Evolutionary conservation across 2,329 filamentous ascomycete genomes (phyloP), one percentile per base, ranked within the genome.

Genomic region (Ophiostoma sp.): DNA sequence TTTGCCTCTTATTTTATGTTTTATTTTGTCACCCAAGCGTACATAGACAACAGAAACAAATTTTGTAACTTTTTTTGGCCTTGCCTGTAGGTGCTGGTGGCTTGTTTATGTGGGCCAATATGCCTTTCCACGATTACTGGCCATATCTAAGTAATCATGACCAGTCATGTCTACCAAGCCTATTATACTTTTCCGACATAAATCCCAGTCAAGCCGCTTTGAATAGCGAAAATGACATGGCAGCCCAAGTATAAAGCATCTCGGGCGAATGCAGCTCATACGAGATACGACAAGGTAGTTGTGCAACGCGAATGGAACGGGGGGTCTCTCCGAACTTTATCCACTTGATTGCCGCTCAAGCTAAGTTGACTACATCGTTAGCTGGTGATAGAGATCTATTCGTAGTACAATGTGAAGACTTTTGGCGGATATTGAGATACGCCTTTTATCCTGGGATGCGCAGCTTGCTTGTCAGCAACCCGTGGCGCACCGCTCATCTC

Each of bases 11-110:
- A 36, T 36, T 64, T 35, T 33, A 35, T 36, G 17, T 54, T 66
- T 64, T 52, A 6, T 69, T 27, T 69, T 71, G 64, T 71, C 62
- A 67, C 67, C 62, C 57, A 35, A 69, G 68, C 67, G 67, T 69
- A 71, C 41, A 69, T 71, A 71, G 67, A 71, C 68, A 71, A 67
- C 67, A 64, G 64, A 69, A 69, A 71, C 57, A 48, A 71, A 27
- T 60, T 31, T 31, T 60, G 54, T 60, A 60, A 54, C 4, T 1
- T n/a, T 41, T 13, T 20, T 6, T 44, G 41, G 15, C 15, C 15
- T 13, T 44, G 15, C 41, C 17, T 17, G 17, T 5, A 13, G 5
- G 41, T 13, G 17, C 13, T 17, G 5, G 41, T 17, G 13, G 20
- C 48, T 23, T 23, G n/a, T 54, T n/a, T 1, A 54, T 10, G 17